phyloP scores from a whole-genome alignment of 2,329 filamentous ascomycete genomes.

The Paecilomyces fulvus region DNA sequence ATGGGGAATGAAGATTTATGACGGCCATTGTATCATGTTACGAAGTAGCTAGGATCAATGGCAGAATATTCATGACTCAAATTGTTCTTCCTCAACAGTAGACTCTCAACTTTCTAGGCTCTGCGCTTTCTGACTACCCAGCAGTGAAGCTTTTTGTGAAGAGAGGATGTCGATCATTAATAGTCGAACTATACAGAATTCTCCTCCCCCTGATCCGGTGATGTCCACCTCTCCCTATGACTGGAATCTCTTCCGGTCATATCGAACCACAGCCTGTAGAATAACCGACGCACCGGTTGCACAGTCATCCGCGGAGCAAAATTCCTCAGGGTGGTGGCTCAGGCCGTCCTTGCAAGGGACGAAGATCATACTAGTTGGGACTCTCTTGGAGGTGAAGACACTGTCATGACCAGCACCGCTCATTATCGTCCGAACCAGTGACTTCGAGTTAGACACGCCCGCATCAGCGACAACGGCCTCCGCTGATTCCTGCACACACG shows the following conservation, averaged over 20 bases:
- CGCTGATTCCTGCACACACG: slow-evolving; percentile 54
- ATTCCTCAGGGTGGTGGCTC: slow-evolving; percentile 57
- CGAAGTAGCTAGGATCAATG: slow-evolving; percentile 24
- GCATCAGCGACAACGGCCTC: slow-evolving; percentile 48
- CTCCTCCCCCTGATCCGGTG: neutral
- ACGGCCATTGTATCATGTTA: slow-evolving; percentile 16
- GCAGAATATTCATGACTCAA: slow-evolving; percentile 21
- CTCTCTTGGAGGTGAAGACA: slow-evolving; percentile 51
- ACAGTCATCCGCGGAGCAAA: slow-evolving; percentile 52
- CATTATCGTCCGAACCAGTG: slow-evolving; percentile 46
- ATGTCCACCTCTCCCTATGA: neutral
- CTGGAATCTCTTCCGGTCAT: slow-evolving; percentile 9
- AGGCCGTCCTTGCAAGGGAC: slow-evolving; percentile 56
- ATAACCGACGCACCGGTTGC: slow-evolving; percentile 28
- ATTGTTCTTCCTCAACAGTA: neutral
- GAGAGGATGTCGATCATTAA: neutral
- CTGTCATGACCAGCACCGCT: slow-evolving; percentile 60
- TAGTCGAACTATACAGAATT: neutral
- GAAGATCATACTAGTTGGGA: slow-evolving; percentile 60
- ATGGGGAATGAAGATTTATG: slow-evolving; percentile 15
- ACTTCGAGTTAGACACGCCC: slow-evolving; percentile 27
- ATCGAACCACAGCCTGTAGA: slow-evolving; percentile 15
- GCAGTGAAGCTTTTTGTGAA: neutral
- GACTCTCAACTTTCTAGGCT: neutral
- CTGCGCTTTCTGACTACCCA: neutral